phyloP scores from a whole-genome alignment of 805 yeast species.

The Candida maesae region DNA sequence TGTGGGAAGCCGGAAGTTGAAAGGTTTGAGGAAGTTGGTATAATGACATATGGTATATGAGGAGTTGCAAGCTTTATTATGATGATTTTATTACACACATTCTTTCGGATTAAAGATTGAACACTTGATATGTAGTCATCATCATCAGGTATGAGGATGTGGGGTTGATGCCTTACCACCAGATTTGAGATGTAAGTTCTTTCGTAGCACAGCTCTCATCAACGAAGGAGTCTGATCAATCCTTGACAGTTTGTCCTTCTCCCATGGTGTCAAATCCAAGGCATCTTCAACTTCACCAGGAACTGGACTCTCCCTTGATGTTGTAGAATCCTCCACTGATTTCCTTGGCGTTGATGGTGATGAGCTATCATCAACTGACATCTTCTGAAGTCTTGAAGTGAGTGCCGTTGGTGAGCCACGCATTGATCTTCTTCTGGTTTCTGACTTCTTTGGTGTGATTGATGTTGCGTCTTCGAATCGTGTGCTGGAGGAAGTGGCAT shows the following conservation, averaged over 20 bases:
- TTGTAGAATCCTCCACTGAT: background rate
- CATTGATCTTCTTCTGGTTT: background rate
- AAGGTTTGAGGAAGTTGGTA: no score
- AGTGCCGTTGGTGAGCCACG: background rate
- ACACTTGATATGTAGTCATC: no score
- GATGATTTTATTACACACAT: no score
- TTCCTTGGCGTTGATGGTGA: background rate
- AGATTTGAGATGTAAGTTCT: no score
- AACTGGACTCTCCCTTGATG: background rate
- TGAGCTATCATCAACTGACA: background rate
- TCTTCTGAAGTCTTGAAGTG: background rate
- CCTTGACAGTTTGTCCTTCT: constrained; percentile 21
- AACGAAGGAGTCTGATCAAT: constrained; percentile 1
- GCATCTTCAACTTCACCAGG: background rate
- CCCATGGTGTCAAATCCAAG: constrained; percentile 27
- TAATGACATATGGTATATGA: no score
- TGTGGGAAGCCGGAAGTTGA: no score
- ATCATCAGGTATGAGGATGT: no score
- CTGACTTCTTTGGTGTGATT: background rate
- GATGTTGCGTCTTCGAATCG: background rate
- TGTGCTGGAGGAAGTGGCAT: constrained; percentile 4
- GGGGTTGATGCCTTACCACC: no score
- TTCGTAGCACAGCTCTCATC: background rate
- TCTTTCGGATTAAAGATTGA: no score
- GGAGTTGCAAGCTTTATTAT: no score